Conservation (phyloP, 257 asterid species). For the Anisodus acutangulus region DNA sequence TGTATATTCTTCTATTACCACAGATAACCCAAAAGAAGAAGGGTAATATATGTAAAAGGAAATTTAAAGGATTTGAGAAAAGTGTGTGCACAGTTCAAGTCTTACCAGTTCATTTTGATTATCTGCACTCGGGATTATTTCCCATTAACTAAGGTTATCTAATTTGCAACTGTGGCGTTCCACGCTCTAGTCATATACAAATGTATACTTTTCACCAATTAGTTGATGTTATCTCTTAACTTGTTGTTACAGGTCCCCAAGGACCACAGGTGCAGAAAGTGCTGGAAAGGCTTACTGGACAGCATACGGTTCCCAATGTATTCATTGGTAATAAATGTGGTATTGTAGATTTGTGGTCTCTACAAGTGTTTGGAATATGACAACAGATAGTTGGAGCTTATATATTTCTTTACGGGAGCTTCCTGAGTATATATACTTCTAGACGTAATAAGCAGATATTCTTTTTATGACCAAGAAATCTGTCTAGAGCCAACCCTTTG, state of each 20-base stretch:
- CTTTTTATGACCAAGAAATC: no score
- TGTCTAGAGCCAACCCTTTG: no score
- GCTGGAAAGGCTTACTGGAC: slow-evolving; percentile 84
- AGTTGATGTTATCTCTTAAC: slow-evolving; percentile 17
- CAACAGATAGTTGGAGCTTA: background rate
- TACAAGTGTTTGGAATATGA: slow-evolving; percentile 1
- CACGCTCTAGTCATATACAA: background rate
- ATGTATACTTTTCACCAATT: background rate
- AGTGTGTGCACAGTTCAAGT: background rate
- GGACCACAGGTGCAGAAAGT: slow-evolving; percentile 80
- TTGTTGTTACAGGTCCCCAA: slow-evolving; percentile 67
- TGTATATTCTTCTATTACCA: background rate
- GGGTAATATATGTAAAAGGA: background rate
- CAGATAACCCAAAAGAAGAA: slow-evolving; percentile 15
- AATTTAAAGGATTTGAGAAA: background rate
- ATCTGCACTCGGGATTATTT: background rate
- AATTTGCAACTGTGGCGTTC: background rate
- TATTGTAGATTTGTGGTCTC: background rate
- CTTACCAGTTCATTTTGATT: slow-evolving; percentile 18
- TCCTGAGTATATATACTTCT: background rate
- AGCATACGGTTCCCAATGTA: slow-evolving; percentile 90
- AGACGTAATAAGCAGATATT: background rate
- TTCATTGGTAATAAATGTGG: slow-evolving; percentile 68
- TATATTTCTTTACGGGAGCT: background rate
- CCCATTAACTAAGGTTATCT: background rate